phyloP scores from a whole-genome alignment of 2,329 filamentous ascomycete species.

The Colletotrichum spaethianum region DNA sequence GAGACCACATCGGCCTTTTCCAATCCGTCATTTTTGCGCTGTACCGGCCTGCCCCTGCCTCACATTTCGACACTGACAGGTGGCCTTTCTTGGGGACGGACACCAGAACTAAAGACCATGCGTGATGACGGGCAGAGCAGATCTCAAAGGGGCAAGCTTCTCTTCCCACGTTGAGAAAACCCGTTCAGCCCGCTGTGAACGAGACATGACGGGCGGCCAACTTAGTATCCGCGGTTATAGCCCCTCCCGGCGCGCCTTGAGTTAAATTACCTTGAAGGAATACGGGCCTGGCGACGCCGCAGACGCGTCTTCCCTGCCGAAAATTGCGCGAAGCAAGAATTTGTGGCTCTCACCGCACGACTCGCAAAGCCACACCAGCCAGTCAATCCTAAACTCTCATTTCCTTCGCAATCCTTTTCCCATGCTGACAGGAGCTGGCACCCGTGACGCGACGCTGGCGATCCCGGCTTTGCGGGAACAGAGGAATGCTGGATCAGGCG shows the following conservation, averaged over 20 bases:
- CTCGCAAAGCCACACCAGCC: slow-evolving; percentile 35
- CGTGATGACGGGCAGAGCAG: not conserved
- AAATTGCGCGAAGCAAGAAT: slow-evolving; percentile 32
- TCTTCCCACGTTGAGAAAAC: not conserved
- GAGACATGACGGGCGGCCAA: slow-evolving; percentile 21
- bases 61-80: slow-evolving; percentile 24
- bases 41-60: slow-evolving; percentile 11
- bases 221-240: slow-evolving; percentile 21
- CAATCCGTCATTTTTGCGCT: not conserved
- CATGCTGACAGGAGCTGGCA: slow-evolving; percentile 21
- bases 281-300: slow-evolving; percentile 26
- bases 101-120: not conserved
- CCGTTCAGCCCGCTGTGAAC: slow-evolving; percentile 18
- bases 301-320: slow-evolving; percentile 32
- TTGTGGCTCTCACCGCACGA: slow-evolving; percentile 37
- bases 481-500: not conserved
- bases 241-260: slow-evolving; percentile 30
- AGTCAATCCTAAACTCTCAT: slow-evolving; percentile 39
- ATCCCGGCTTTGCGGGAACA: slow-evolving; percentile 24
- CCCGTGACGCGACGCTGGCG: slow-evolving; percentile 16
- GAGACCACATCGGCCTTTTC: not conserved
- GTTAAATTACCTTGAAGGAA: slow-evolving; percentile 30
- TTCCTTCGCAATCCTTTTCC: slow-evolving; percentile 31
- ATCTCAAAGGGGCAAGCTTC: slow-evolving; percentile 11
- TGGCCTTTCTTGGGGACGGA: slow-evolving; percentile 10